Percentiles rank a stretch among this genome's conserved stretches.
phyloP scores from a whole-genome alignment of 2,329 filamentous ascomycete species.

The Helotiales sp. region DNA sequence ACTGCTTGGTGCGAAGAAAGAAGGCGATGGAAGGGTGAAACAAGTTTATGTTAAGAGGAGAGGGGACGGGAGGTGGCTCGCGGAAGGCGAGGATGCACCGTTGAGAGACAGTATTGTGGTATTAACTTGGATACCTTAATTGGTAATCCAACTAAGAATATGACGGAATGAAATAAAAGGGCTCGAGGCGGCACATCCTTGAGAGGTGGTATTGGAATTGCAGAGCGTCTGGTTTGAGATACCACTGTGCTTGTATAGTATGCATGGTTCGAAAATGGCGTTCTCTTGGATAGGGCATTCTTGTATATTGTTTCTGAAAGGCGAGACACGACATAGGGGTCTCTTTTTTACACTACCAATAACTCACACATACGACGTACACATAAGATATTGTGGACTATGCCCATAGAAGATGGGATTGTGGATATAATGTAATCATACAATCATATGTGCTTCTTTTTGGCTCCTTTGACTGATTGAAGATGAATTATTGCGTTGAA shows the following conservation, averaged over 20 bases:
- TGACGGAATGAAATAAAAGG: not conserved
- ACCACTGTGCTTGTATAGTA: not conserved
- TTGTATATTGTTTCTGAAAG: not conserved
- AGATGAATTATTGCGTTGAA: no score
- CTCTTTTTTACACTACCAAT: not conserved
- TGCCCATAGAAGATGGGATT: not conserved
- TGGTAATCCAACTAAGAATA: not conserved
- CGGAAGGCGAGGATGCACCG: constrained; percentile 19
- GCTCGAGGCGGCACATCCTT: not conserved
- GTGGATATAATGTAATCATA: constrained; percentile 2
- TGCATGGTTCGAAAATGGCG: not conserved
- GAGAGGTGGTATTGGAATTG: not conserved
- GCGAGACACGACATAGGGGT: not conserved
- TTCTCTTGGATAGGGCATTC: not conserved
- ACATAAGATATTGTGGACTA: not conserved
- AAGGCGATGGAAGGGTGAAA: constrained; percentile 50
- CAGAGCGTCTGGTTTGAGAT: not conserved
- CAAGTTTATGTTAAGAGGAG: constrained; percentile 55
- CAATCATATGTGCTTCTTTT: no score
- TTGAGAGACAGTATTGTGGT: constrained; percentile 31
- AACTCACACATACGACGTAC: not conserved
- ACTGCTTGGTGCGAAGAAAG: constrained; percentile 49
- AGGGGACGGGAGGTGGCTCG: constrained; percentile 53
- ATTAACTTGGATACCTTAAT: constrained; percentile 28
- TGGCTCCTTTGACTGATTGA: no score